phyloP scores from a whole-genome alignment of 1,139 yeast genomes.

The Hansenula lynferdii region DNA sequence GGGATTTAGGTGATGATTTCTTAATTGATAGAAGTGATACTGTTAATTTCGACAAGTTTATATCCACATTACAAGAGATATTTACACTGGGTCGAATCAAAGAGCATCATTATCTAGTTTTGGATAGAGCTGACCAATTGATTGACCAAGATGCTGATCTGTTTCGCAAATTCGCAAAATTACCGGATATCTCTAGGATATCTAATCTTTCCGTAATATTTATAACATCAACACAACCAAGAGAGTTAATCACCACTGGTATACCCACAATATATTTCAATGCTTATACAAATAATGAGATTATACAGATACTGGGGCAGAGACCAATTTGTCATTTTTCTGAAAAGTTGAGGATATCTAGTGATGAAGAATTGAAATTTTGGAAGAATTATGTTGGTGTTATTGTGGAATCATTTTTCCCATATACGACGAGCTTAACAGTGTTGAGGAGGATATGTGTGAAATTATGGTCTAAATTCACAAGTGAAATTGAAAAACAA shows the following conservation, averaged over 20 bases:
- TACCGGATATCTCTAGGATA: slow-evolving; percentile 35
- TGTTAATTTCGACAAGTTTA: slow-evolving; percentile 45
- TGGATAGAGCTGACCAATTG: slow-evolving; percentile 56
- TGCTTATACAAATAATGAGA: slow-evolving; percentile 40
- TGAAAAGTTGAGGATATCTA: slow-evolving; percentile 3
- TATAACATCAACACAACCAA: slow-evolving; percentile 38
- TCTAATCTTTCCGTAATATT: slow-evolving; percentile 29
- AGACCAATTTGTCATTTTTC: slow-evolving; percentile 28
- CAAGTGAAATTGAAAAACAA: slow-evolving; percentile 36
- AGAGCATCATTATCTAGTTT: slow-evolving; percentile 46
- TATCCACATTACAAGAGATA: slow-evolving; percentile 36
- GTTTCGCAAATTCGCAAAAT: slow-evolving; percentile 40
- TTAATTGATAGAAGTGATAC: slow-evolving; percentile 23
- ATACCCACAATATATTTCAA: slow-evolving; percentile 48
- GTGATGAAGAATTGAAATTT: slow-evolving; percentile 25
- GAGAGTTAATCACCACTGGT: slow-evolving; percentile 36
- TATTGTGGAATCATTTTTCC: slow-evolving; percentile 45
- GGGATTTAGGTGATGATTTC: slow-evolving; percentile 16
- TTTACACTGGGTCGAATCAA: slow-evolving; percentile 28
- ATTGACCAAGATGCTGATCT: slow-evolving; percentile 44
- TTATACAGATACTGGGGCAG: slow-evolving; percentile 31
- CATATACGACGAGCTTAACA: slow-evolving; percentile 46
- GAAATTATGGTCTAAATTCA: slow-evolving; percentile 49
- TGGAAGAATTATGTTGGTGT: slow-evolving; percentile 48
- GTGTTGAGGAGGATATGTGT: slow-evolving; percentile 37